Evolutionary conservation across 2,329 filamentous ascomycete genomes (phyloP), one percentile per base, ranked within the genome.

Genomic region (Aaosphaeria pasadenensis): DNA sequence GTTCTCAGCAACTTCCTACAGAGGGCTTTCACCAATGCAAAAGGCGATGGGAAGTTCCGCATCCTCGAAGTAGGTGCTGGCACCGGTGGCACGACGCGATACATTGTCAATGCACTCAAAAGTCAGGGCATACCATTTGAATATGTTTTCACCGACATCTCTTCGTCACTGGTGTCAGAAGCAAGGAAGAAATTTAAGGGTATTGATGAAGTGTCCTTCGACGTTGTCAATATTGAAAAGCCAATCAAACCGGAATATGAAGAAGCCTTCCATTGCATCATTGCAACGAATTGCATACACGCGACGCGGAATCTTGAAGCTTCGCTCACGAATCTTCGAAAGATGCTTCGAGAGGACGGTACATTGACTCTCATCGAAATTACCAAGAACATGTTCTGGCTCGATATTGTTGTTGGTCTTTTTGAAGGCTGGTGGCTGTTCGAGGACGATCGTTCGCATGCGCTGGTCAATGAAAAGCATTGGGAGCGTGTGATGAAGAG

Each of bases 281-380:
- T 62, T 9, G 51, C 54, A 3, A 43, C 45, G 5, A 11, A 57
- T 5, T 42, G 42, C 7, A n/a, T 63, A 4, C 58, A 64, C 40
- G 48, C 50, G 0, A 50, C 57, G 3, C 6, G 7, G 2, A 49
- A 46, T 31, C 40, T 62, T 5, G 32, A 45, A 1, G 41, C 49
- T 11, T 55, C 63, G 0, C 47, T 69, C 30, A 40, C 17, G 17
- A 58, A 67, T 46, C 46, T 48, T 6, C 50, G 56, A 9, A 60
- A 56, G 35, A 45, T 69, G 7, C 52, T 69, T 1, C 55, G 57
- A 24, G 72, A 77, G 0, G 75, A 71, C 1, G 78, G 78, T 0
- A 70, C 73, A 33, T 58, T 82, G 0, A 36, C 80, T 1, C 40
- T 79, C 0, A 48, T 73, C 5, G 78, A 81, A 49, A 43, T 48